Evolutionary conservation across 2,329 filamentous ascomycete species (phyloP), one percentile per base, ranked within the genome.

Genomic region (Calonectria pseudoturangicola): DNA sequence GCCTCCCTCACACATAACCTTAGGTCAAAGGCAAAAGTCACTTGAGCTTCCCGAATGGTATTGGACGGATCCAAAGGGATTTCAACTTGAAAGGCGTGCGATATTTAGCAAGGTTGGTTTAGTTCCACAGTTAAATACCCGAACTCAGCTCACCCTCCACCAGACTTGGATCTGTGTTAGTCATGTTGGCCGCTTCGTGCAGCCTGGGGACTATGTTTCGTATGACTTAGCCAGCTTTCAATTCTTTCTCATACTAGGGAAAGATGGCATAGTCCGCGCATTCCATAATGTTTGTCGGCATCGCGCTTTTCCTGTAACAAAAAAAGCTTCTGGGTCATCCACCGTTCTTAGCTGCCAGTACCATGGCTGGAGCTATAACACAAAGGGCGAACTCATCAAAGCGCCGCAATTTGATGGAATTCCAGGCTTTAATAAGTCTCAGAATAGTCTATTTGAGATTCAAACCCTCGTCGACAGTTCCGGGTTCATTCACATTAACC

Each of bases 231-330:
- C 85, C 54, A 81, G 82, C 47, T 84, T 82, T 43, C 80, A 84
- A 27, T 84, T 86, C 72, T 86, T 86, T 45, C 76, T 87, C 4
- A 81, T 85, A 2, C 21, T 76, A 6, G 74, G 74, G 25, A 83
- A 82, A 27, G 81, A 84, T 43, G 33, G 45, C 3, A 21, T 70
- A 8, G 66, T 75, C 7, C 72, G 74, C 47, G 82, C 83, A 33
- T 86, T 86, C 69, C 86, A 87, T 76, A 87, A 87, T 62, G 80
- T 87, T 7, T 87, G 85, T 74, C 82, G 85, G 27, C 85, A 87
- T 74, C 83, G 85, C 1, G 86, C 85, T 2, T 87, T 85, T 67
- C 84, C 85, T 1, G 81, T 86, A 1, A 81, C 85, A 0, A 82
- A 82, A 54, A 82, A 83, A 64, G 79, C 81, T 1, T 79, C 79